Evolutionary conservation across 2,329 filamentous ascomycete genomes (phyloP).

Genomic region (Colletotrichum australisinense): DNA sequence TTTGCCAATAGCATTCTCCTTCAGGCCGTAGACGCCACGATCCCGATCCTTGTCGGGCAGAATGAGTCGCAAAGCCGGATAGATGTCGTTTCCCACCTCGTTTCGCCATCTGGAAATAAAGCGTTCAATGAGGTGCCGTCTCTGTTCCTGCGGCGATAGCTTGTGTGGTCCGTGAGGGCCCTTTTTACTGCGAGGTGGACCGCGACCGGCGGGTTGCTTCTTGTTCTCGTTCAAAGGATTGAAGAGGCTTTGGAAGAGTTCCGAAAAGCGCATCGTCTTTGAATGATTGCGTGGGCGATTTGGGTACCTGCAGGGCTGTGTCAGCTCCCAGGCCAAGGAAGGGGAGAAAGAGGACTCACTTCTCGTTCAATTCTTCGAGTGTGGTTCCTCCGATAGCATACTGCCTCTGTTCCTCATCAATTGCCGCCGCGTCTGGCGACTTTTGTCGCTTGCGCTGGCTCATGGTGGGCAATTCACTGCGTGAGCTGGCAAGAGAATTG

Average conservation of each 20-base stretch:
- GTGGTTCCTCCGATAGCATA: slow-evolving; percentile 55
- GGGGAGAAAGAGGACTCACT: slow-evolving; percentile 44
- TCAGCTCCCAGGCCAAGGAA: not conserved
- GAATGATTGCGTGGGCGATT: slow-evolving; percentile 84
- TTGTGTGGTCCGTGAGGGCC: slow-evolving; percentile 69
- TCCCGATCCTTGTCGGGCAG: slow-evolving; percentile 94
- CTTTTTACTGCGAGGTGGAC: slow-evolving; percentile 64
- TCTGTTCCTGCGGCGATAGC: slow-evolving; percentile 79
- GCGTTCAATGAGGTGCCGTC: slow-evolving; percentile 82
- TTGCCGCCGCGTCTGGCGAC: slow-evolving; percentile 53
- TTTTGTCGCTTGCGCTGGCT: slow-evolving; percentile 42
- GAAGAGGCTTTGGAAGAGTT: slow-evolving; percentile 82
- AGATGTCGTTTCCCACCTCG: slow-evolving; percentile 92
- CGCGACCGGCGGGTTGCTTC: slow-evolving; percentile 74
- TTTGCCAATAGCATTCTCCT: slow-evolving; percentile 91
- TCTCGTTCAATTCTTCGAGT: slow-evolving; percentile 56
- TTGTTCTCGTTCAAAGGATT: slow-evolving; percentile 83
- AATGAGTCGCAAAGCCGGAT: slow-evolving; percentile 91
- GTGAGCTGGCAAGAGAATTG: not conserved
- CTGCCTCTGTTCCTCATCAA: slow-evolving; percentile 63
- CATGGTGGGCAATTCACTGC: slow-evolving; percentile 42
- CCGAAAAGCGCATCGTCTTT: slow-evolving; percentile 84
- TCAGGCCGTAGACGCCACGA: slow-evolving; percentile 91
- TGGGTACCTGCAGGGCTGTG: slow-evolving; percentile 71
- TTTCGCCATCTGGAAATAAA: slow-evolving; percentile 90